phyloP scores from a whole-genome alignment of 805 yeast species.

The Saccharomycopsis lassenensis region DNA sequence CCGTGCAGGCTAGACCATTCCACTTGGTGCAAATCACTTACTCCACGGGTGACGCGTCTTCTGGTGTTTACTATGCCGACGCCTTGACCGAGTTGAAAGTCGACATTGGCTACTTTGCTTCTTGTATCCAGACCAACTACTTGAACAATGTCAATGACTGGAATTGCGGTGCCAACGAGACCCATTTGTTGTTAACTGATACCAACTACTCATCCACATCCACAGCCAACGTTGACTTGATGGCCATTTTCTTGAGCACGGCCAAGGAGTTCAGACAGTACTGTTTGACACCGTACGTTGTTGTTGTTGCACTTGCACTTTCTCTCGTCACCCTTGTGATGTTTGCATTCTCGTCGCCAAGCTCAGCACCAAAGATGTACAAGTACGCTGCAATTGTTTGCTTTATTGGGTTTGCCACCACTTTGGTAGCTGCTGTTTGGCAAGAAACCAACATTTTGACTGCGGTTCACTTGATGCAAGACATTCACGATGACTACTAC shows the following conservation, averaged over 20 bases:
- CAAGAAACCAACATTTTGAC: conserved; percentile 18
- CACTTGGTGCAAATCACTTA: conserved; percentile 14
- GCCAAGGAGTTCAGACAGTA: conserved; percentile 16
- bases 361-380: conserved; percentile 14
- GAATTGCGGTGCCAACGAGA: conserved; percentile 18
- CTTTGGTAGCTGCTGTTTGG: conserved; percentile 19
- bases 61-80: conserved; percentile 17
- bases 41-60: conserved; percentile 12
- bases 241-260: conserved; percentile 13
- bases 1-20: conserved; percentile 11
- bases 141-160: conserved; percentile 9
- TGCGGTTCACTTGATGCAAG: conserved; percentile 13
- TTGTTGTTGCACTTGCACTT: conserved; percentile 15
- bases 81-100: conserved; percentile 17
- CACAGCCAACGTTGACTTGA: conserved; percentile 11
- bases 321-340: conserved; percentile 13
- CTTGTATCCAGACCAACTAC: conserved; percentile 17
- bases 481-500: conserved; percentile 15
- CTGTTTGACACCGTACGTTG: conserved; percentile 18
- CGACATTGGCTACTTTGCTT: conserved; percentile 17
- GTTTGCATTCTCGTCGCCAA: conserved; percentile 17
- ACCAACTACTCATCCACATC: conserved; percentile 10
- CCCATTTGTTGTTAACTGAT: conserved; percentile 12
- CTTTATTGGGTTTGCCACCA: conserved; percentile 17
- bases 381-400: conserved; percentile 17